Conservation (phyloP, 1,139 yeast genomes). For the Debaryomyces singareniensis region DNA sequence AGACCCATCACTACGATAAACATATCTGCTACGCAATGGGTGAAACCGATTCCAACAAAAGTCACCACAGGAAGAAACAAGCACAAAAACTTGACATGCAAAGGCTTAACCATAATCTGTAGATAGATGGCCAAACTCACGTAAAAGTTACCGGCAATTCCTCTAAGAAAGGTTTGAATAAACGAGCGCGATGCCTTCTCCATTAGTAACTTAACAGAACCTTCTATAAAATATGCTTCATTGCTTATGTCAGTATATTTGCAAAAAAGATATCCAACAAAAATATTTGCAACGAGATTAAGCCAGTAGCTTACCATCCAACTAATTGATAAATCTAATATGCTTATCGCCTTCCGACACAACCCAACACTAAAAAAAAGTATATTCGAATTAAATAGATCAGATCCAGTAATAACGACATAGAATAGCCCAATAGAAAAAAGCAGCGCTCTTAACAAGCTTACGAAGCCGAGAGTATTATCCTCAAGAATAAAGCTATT, state of each 20-base stretch:
- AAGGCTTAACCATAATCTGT: slow-evolving; percentile 71
- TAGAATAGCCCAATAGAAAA: slow-evolving; percentile 69
- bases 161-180: slow-evolving; percentile 55
- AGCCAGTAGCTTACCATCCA: slow-evolving; percentile 67
- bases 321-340: slow-evolving; percentile 55
- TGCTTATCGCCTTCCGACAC: slow-evolving; percentile 60
- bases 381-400: slow-evolving; percentile 66
- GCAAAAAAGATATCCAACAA: slow-evolving; percentile 59
- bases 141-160: slow-evolving; percentile 69
- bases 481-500: slow-evolving; percentile 36
- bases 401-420: slow-evolving; percentile 69
- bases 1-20: slow-evolving; percentile 57
- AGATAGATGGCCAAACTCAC: slow-evolving; percentile 70
- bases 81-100: slow-evolving; percentile 69
- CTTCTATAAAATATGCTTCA: slow-evolving; percentile 32
- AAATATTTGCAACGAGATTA: slow-evolving; percentile 57
- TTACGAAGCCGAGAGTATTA: slow-evolving; percentile 48
- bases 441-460: slow-evolving; percentile 47
- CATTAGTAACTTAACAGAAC: slow-evolving; percentile 42
- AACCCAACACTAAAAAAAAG: slow-evolving; percentile 63
- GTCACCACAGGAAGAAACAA: slow-evolving; percentile 65
- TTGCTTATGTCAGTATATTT: slow-evolving; percentile 45
- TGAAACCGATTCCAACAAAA: slow-evolving; percentile 67
- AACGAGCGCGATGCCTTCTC: slow-evolving; percentile 44
- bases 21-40: slow-evolving; percentile 83